Evolutionary conservation across 2,329 filamentous ascomycete species (phyloP).

Genomic region (Penicillium sp.): DNA sequence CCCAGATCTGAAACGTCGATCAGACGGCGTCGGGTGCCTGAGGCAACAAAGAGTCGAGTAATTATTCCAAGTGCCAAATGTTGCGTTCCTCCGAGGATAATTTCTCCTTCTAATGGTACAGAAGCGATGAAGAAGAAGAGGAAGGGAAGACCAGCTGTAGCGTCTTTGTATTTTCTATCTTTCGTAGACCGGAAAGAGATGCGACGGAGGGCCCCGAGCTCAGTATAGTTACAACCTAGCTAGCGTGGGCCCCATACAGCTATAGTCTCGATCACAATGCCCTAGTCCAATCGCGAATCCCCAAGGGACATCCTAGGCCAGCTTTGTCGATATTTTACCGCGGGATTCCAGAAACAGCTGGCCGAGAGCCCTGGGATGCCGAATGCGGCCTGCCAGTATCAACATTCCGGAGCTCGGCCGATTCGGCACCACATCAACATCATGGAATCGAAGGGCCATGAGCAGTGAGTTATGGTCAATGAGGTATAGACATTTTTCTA

Average conservation of each 20-base stretch:
- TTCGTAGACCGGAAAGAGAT: no score
- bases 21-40: conserved; percentile 9
- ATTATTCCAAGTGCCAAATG: background rate
- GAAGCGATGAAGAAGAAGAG: no score
- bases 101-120: no score
- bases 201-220: no score
- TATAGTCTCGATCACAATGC: conserved; percentile 6
- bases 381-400: conserved; percentile 5
- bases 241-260: no score
- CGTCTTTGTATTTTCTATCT: no score
- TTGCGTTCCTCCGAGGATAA: background rate
- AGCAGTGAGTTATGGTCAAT: no score
- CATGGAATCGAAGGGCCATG: background rate
- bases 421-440: no score
- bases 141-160: no score
- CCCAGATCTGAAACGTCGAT: conserved; percentile 14
- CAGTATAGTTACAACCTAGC: no score
- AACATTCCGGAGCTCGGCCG: conserved; percentile 13
- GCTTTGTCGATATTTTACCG: background rate
- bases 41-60: conserved; percentile 7
- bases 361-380: background rate
- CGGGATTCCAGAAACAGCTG: conserved; percentile 15
- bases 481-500: no score
- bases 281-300: conserved; percentile 9
- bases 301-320: background rate